These are phyloP conservation scores for Aureobasidium sp. DNA, from an alignment of 2,329 filamentous ascomycete species.

Conservation along the genomic window DNA sequence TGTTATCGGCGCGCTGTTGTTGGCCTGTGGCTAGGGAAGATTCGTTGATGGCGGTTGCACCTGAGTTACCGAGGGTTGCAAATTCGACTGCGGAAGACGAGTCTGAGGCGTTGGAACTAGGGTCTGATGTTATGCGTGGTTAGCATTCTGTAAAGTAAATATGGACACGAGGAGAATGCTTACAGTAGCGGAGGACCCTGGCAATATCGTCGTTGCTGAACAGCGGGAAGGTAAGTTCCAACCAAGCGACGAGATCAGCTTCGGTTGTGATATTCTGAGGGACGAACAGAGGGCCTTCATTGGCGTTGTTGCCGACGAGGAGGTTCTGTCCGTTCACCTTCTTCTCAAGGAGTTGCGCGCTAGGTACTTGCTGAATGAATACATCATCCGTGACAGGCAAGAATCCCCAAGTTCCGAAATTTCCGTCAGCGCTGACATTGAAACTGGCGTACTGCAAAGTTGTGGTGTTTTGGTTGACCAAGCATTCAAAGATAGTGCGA, in stretches of 20 bases:
- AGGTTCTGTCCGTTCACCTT: conserved; percentile 32
- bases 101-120: conserved; percentile 20
- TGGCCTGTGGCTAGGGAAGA: conserved; percentile 42
- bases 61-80: conserved; percentile 21
- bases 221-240: conserved; percentile 31
- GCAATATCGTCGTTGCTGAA: conserved; percentile 31
- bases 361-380: conserved; percentile 31
- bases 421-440: conserved; percentile 23
- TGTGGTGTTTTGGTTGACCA: conserved; percentile 28
- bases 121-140: neutral
- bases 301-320: conserved; percentile 38
- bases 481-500: conserved; percentile 34
- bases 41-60: conserved; percentile 42
- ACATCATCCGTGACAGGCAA: conserved; percentile 36
- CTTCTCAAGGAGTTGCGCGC: conserved; percentile 27
- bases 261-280: conserved; percentile 35
- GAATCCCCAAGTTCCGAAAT: conserved; percentile 36
- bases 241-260: conserved; percentile 29
- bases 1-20: conserved; percentile 44
- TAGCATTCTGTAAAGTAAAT: neutral
- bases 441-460: conserved; percentile 31
- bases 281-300: conserved; percentile 40
- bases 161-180: conserved; percentile 13
- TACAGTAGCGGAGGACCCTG: conserved; percentile 25
- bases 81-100: conserved; percentile 18